A percentile compares a stretch with the other conserved stretches of the same genome.
Evolutionary conservation across 202 grass and related monocot species (phyloP).

Genomic region (Hordeum pubiflorum): DNA sequence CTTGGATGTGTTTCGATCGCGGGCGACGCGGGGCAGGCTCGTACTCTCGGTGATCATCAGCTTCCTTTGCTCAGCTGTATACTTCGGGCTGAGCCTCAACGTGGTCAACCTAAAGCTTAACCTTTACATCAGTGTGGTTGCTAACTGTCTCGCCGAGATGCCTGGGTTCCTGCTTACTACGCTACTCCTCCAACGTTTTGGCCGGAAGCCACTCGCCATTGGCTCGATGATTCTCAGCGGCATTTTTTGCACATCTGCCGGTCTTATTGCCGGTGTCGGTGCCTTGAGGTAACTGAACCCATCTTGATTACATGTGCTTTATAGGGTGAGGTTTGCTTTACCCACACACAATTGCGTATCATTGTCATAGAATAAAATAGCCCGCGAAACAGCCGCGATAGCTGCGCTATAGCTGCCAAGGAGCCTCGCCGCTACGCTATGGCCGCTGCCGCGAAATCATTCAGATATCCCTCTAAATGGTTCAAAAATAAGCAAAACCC

Average conservation of each 20-base stretch:
- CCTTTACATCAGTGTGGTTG: slow-evolving; percentile 58
- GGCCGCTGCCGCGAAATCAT: too few relatives aligned
- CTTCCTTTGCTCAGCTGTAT: slow-evolving; percentile 60
- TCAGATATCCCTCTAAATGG: too few relatives aligned
- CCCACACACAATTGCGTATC: not conserved
- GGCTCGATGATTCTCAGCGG: slow-evolving; percentile 72
- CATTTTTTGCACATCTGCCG: slow-evolving; percentile 45
- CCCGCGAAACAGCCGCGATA: too few relatives aligned
- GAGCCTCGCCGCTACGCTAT: too few relatives aligned
- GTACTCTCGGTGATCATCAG: slow-evolving; percentile 60
- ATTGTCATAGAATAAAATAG: too few relatives aligned
- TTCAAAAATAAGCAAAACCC: too few relatives aligned
- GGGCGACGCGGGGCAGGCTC: slow-evolving; percentile 42
- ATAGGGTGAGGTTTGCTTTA: not conserved
- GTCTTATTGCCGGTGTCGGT: slow-evolving; percentile 28
- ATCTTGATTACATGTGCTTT: not conserved
- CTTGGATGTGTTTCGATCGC: slow-evolving; percentile 51
- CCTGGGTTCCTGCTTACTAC: slow-evolving; percentile 63
- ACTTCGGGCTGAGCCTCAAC: slow-evolving; percentile 89
- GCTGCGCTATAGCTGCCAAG: too few relatives aligned
- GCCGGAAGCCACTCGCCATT: slow-evolving; percentile 55
- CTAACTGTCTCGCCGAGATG: slow-evolving; percentile 74
- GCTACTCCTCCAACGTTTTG: slow-evolving; percentile 50
- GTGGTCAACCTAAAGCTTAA: slow-evolving; percentile 90
- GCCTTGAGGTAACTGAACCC: slow-evolving; percentile 29